These are phyloP conservation scores for Curvularia lunata DNA, from an alignment of 2,329 filamentous ascomycete species.

Conservation along the genomic window DNA sequence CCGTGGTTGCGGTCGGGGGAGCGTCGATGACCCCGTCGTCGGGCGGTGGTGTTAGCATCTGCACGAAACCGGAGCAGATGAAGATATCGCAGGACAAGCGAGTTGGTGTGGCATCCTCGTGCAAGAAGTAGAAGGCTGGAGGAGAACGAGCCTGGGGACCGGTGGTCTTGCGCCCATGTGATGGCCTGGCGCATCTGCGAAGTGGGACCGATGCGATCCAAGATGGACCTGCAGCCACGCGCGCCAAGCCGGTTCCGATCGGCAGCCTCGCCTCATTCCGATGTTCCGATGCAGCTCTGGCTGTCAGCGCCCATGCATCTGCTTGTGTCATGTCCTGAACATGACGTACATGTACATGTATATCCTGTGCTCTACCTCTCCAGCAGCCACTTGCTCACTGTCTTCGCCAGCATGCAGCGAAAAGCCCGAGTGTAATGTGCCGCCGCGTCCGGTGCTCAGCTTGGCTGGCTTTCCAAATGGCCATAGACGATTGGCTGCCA, in stretches of 20 bases:
- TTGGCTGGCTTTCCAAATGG: background rate
- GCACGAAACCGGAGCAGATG: conserved; percentile 10
- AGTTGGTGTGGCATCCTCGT: conserved; percentile 9
- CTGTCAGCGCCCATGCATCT: background rate
- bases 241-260: conserved; percentile 3
- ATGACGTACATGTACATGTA: background rate
- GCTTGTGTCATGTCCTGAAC: background rate
- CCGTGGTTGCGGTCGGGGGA: background rate
- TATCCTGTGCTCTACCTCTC: background rate
- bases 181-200: background rate
- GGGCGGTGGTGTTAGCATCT: conserved; percentile 24
- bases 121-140: background rate
- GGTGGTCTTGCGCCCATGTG: conserved; percentile 2
- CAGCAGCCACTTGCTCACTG: background rate
- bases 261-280: background rate
- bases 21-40: conserved; percentile 19
- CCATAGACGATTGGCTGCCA: conserved; percentile 4
- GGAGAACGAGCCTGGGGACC: background rate
- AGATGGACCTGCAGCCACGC: conserved; percentile 7
- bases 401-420: background rate
- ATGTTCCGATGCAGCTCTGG: conserved; percentile 2
- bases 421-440: background rate
- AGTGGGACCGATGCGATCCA: conserved; percentile 8
- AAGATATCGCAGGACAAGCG: conserved; percentile 6
- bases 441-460: background rate